Evolutionary conservation across 208 protist genomes (phyloP).

Genomic region (Angomonas ambiguus): DNA sequence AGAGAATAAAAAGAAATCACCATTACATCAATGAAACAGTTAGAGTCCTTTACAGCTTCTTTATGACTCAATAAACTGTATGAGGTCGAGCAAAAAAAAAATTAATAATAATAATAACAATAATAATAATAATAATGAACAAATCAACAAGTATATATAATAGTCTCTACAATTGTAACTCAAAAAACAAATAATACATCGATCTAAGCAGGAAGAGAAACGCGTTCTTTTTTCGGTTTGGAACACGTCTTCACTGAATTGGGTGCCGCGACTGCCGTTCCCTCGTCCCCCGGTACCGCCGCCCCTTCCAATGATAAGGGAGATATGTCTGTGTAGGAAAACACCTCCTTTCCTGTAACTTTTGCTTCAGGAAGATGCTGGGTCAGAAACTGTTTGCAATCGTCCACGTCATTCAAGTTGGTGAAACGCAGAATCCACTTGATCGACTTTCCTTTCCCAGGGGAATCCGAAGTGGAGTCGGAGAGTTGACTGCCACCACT

Average conservation of each 20-base stretch:
- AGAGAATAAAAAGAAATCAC: too few relatives aligned
- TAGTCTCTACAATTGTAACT: background rate
- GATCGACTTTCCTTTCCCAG: background rate
- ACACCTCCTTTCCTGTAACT: background rate
- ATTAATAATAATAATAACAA: too few relatives aligned
- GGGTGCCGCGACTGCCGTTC: too few relatives aligned
- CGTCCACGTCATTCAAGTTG: background rate
- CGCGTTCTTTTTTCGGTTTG: background rate
- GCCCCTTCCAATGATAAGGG: background rate
- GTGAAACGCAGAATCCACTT: background rate
- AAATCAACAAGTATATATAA: background rate
- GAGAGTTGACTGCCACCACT: background rate
- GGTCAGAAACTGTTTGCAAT: background rate
- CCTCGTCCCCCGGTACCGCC: too few relatives aligned
- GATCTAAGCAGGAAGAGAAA: background rate
- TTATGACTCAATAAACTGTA: too few relatives aligned
- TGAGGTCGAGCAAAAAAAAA: too few relatives aligned
- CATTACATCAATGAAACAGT: too few relatives aligned
- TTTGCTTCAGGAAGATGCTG: background rate
- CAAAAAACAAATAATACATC: background rate
- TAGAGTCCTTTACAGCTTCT: too few relatives aligned
- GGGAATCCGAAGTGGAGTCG: background rate
- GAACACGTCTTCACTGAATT: too few relatives aligned
- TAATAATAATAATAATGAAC: too few relatives aligned
- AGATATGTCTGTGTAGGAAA: background rate